Conservation (phyloP, 257 asterid species). For the Jacaranda copaia region DNA sequence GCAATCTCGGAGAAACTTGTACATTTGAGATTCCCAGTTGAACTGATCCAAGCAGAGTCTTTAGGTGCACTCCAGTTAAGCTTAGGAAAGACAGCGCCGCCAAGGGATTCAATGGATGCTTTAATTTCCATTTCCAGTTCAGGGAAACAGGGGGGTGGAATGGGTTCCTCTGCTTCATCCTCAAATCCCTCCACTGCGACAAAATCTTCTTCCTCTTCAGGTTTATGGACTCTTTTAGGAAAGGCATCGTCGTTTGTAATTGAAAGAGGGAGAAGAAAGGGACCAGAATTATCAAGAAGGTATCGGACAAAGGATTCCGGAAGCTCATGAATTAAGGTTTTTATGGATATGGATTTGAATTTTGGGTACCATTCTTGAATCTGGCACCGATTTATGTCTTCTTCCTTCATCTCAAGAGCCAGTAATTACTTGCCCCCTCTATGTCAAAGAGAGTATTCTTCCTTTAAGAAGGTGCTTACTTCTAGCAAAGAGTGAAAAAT, state of each 20-base stretch:
- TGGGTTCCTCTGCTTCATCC: constrained; percentile 73
- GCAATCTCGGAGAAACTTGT: constrained; percentile 77
- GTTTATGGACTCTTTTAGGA: constrained; percentile 76
- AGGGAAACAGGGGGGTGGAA: constrained; percentile 76
- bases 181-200: constrained; percentile 62
- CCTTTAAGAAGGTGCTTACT: background rate
- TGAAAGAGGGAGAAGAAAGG: constrained; percentile 83
- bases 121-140: constrained; percentile 65
- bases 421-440: constrained; percentile 6
- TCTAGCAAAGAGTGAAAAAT: background rate
- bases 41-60: constrained; percentile 91
- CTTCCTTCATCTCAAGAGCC: constrained; percentile 59
- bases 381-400: constrained; percentile 84
- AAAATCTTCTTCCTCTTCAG: constrained; percentile 78
- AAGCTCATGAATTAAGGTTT: constrained; percentile 68
- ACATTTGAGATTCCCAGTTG: constrained; percentile 75
- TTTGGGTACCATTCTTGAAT: constrained; percentile 95
- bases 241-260: constrained; percentile 68
- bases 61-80: constrained; percentile 97
- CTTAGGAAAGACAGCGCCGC: constrained; percentile 86
- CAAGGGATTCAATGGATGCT: constrained; percentile 75
- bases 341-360: constrained; percentile 70
- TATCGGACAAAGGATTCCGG: constrained; percentile 77
- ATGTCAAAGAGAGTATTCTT: constrained; percentile 11
- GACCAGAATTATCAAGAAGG: constrained; percentile 72